phyloP scores from a whole-genome alignment of 306 rosid species.

The Castanea sativa region DNA sequence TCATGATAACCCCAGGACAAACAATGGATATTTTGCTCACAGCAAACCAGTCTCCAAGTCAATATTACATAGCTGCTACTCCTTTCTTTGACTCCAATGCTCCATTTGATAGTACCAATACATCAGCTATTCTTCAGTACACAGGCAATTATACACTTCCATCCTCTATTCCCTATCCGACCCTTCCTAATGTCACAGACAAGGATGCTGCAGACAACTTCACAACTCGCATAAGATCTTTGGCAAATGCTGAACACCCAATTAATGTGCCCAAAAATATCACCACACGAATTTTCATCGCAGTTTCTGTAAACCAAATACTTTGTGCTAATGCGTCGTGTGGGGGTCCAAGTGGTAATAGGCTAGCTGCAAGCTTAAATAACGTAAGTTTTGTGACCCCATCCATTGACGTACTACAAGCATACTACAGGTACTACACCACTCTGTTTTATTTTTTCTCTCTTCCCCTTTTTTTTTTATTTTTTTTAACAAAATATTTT shows the following conservation, averaged over 20 bases:
- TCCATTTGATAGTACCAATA: background rate
- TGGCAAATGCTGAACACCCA: constrained; percentile 31
- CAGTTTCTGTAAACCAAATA: constrained; percentile 26
- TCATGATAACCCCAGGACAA: constrained; percentile 48
- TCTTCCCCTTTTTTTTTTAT: background rate
- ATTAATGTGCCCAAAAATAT: constrained; percentile 24
- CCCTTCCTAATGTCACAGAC: constrained; percentile 21
- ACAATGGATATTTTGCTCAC: constrained; percentile 45
- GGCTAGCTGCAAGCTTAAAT: constrained; percentile 28
- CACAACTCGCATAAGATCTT: constrained; percentile 8
- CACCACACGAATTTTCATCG: constrained; percentile 10
- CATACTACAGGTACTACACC: constrained; percentile 27
- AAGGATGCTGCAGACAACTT: constrained; percentile 14
- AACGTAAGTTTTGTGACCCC: constrained; percentile 35
- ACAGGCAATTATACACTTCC: constrained; percentile 17
- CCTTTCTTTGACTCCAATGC: constrained; percentile 16
- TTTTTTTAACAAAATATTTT: background rate
- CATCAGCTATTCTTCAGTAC: constrained; percentile 33
- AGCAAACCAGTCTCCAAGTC: constrained; percentile 22
- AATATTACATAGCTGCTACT: constrained; percentile 34
- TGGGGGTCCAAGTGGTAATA: constrained; percentile 20
- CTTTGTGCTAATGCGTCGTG: constrained; percentile 25
- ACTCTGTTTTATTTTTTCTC: background rate
- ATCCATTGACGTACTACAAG: constrained; percentile 20
- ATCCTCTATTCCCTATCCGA: constrained; percentile 13